A percentile compares a stretch with the other conserved stretches of the same genome.
These are phyloP conservation scores for Spathaspora hagerdaliae DNA, from an alignment of 805 yeast genomes.

Conservation along the genomic window DNA sequence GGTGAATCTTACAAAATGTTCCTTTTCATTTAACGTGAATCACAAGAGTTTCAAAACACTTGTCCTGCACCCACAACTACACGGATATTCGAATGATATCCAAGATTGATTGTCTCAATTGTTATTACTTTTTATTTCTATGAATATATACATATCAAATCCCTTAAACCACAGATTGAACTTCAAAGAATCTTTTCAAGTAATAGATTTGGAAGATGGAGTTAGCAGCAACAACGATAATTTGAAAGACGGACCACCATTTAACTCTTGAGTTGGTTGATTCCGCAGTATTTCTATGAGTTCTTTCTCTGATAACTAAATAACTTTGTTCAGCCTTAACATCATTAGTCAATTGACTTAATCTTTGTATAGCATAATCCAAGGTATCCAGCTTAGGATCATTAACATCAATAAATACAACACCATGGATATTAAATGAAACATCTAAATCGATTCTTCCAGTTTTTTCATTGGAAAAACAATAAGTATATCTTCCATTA, in stretches of 20 bases:
- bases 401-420: constrained; percentile 76
- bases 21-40: no score
- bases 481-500: constrained; percentile 76
- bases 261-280: constrained; percentile 94
- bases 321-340: constrained; percentile 91
- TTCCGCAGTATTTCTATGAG: constrained; percentile 98
- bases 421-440: constrained; percentile 92
- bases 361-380: constrained; percentile 76
- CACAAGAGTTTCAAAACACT: no score
- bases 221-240: constrained; percentile 78
- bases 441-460: constrained; percentile 78
- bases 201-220: constrained; percentile 92
- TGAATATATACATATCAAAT: not conserved
- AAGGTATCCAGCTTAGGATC: constrained; percentile 73
- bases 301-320: constrained; percentile 92
- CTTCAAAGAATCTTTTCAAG: constrained; percentile 93
- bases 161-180: constrained; percentile 73
- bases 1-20: no score
- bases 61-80: no score
- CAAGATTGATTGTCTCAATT: no score
- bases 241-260: constrained; percentile 96
- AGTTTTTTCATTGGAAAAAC: constrained; percentile 86
- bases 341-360: constrained; percentile 73
- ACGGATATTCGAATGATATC: no score
- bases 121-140: no score